Evolutionary conservation across 805 yeast species (phyloP), one percentile per base, ranked within the genome.

Genomic region (Clavispora phyllophila): DNA sequence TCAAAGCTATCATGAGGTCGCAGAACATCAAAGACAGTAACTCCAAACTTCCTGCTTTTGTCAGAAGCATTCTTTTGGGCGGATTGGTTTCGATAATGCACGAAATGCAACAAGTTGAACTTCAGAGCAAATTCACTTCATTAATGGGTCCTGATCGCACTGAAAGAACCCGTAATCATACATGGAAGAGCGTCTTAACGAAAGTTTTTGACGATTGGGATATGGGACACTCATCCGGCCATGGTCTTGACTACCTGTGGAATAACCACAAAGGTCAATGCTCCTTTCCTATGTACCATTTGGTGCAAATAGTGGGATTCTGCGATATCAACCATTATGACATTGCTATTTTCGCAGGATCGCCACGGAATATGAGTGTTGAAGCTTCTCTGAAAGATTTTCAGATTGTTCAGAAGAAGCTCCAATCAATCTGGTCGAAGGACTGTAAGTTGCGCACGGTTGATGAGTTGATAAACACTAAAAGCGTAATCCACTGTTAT

Each of bases 341-440:
- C 60, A 78, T 85, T 44, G 84, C 84, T 41, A 81, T 85, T 5
- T 82, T 71, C 59, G 82, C 90, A 2, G 96, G 96, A 1, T 85
- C 88, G 7, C 93, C 93, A 1, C 78, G 84, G 64, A 75, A 89
- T 53, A 59, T 65, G 28, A 66, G 72, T 46, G 74, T 70, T 5
- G 55, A 50, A 23, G 71, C 67, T 1, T 64, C 68, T 1, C 39
- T 49, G 24, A 66, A 68, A 39, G 75, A 70, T 44, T 57, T 60
- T 39, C 42, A 50, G 17, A 51, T 60, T 18, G 72, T 66, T 5
- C 69, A 60, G 42, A 47, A 60, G 13, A 68, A 68, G 45, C 49
- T 68, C 22, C 50, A 45, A 41, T 54, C 51, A 13, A 62, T 68
- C 40, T 69, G 73, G 74, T 36, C 41, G 22, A 5, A 31, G 9